Evolutionary conservation across 202 grass and related monocot species (phyloP), one percentile per base, ranked within the genome.

Genomic region (Digitaria exilis): DNA sequence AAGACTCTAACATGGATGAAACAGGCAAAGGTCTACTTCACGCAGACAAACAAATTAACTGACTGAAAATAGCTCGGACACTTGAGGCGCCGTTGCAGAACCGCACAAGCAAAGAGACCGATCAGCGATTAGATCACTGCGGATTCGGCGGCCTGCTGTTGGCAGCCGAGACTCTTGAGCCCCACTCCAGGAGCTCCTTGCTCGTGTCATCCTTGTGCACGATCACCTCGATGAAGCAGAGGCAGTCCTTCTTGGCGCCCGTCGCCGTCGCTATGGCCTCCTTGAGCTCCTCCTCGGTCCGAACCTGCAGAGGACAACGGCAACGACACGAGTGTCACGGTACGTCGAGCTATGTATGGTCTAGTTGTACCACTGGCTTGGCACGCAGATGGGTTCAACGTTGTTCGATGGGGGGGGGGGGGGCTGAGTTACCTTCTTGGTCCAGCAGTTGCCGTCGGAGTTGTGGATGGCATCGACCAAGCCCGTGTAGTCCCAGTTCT

Each of bases 401-500:
- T n/a, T n/a, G n/a, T n/a, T n/a, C 5, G 39, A 3, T 25, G 26
- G 48, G 17, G n/a, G n/a, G n/a, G n/a, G n/a, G n/a, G n/a, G n/a
- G 46, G 30, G 5, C 3, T 28, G 10, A 88, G n/a, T n/a, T n/a
- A n/a, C 90, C 83, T 92, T 92, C 63, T 81, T 65, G 71, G 87
- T 92, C 90, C 90, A 92, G 90, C 90, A 92, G 67, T 39, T 62
- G 14, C 90, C 90, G 44, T 89, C 80, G 1, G 69, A 65, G 44
- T 92, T 89, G 84, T 89, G 90, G 79, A 92, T 89, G 29, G 90
- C 90, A 24, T 92, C 80, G 22, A 92, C 25, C 4, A 92, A 66
- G n/a, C 65, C 90, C 15, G 87, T 89, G 84, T 92, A 92, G 76
- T 88, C 76, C 87, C 87, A 88, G 62, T 88, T 88, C 87, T 89